Base-by-base conservation (phyloP, 163 green algal genomes). In the Prototheca wickerhamii region DNA sequence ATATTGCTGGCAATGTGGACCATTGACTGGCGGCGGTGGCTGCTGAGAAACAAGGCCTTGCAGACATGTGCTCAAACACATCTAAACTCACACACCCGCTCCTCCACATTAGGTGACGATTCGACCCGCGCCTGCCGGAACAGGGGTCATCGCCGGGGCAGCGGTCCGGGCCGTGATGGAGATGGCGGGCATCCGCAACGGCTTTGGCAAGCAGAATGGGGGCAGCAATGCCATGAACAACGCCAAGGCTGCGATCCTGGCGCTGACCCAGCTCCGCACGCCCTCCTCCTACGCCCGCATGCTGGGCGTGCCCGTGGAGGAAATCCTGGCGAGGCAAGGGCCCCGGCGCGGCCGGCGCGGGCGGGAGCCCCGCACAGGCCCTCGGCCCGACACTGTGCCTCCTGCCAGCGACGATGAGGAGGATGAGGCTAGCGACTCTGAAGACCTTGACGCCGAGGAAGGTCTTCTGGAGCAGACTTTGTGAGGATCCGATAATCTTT, bases 171-270 rank as follows among this genome's bases (percentile, higher is more conserved):
- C 81, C 8, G 91, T 98, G 55, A 83, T 98, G 64, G 91, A 98
- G 82, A 68, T 98, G 65, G 89, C 91, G 37, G 92, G 92, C 60
- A 79, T 97, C 46, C 81, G 95, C 71, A 98, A 98, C 69, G 84
- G 69, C 10, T 88, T 98, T 54, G 89, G 87, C 64, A 98, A 98
- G 87, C 84, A 94, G 74, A 61, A 97, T 30, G 90, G 90, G 68
- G 88, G 70, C 67, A 71, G 67, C 53, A 92, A 86, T 72, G 74
- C 84, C 26, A 81, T 98, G 44, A 98, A 98, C 84, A 98, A 96
- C 61, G 92, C 92, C 0, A 84, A 89, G 28, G 88, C 85, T 18
- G 87, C 91, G 8, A 58, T 98, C n/a, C 78, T 90, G 28, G 88
- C 82, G 4, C 77, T 97, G 35, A 60, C 61, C n/a, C 32, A 76